Evolutionary conservation across 768 basidiomycete genomes (phyloP).

Genomic region (Trametopsis cervina): DNA sequence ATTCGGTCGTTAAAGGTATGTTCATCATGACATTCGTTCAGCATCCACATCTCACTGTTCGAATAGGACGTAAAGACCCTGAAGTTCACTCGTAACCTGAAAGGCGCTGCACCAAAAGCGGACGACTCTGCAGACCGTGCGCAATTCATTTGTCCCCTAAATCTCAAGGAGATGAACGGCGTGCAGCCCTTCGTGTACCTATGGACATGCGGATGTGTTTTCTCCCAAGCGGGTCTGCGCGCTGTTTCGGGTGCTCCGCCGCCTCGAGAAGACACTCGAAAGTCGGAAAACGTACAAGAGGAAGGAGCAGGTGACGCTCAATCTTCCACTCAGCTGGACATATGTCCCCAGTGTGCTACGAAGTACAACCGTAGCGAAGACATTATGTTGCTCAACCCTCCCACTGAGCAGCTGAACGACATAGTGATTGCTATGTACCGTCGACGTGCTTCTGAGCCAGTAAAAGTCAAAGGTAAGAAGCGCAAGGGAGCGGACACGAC

Average conservation of each 20-base stretch:
- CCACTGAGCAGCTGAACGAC: conserved; percentile 53
- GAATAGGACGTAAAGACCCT: conserved; percentile 80
- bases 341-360: conserved; percentile 73
- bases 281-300: conserved; percentile 20
- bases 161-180: conserved; percentile 94
- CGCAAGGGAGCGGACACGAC: conserved; percentile 39
- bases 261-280: conserved; percentile 17
- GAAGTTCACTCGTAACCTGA: conserved; percentile 69
- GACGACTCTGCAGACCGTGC: conserved; percentile 42
- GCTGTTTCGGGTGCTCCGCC: conserved; percentile 42
- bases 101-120: conserved; percentile 25
- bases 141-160: conserved; percentile 86
- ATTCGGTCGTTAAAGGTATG: conserved; percentile 84
- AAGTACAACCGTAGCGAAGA: conserved; percentile 57
- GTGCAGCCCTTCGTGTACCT: conserved; percentile 83
- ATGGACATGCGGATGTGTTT: conserved; percentile 82
- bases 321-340: conserved; percentile 32
- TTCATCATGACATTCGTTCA: conserved; percentile 5
- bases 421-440: conserved; percentile 52
- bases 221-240: conserved; percentile 78
- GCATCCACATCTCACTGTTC: neutral
- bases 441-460: conserved; percentile 48
- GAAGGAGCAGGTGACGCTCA: conserved; percentile 21
- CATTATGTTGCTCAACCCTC: conserved; percentile 62
- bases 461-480: conserved; percentile 53